These are phyloP conservation scores for Hypsizygus marmoreus DNA, from an alignment of 768 basidiomycete species.

Conservation along the genomic window DNA sequence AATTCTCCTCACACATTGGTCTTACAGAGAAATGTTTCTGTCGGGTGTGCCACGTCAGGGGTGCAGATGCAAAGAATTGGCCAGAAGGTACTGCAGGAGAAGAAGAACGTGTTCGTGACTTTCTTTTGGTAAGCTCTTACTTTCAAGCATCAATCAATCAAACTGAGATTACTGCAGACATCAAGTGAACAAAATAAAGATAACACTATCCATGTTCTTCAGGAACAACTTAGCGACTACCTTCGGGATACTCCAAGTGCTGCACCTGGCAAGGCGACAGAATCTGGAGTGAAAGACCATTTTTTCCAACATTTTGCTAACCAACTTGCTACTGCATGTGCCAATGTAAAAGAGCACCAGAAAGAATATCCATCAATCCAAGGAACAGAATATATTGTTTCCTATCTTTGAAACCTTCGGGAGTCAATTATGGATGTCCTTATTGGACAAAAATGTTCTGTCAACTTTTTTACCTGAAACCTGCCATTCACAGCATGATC, in stretches of 20 bases:
- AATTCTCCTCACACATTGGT: constrained; percentile 47
- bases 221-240: not conserved
- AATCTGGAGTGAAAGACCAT: constrained; percentile 4
- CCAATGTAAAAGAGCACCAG: not conserved
- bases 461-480: too few species aligned
- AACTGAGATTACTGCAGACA: too few species aligned
- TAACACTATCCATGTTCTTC: not conserved
- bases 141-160: too few species aligned
- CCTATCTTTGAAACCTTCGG: too few species aligned
- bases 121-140: not conserved
- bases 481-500: too few species aligned
- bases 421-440: too few species aligned
- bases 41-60: constrained; percentile 36
- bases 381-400: too few species aligned
- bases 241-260: not conserved
- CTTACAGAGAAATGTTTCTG: constrained; percentile 40
- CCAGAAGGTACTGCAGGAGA: constrained; percentile 13
- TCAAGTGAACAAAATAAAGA: too few species aligned
- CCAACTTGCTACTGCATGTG: not conserved
- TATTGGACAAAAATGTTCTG: too few species aligned
- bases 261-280: too few species aligned
- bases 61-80: constrained; percentile 13
- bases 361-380: too few species aligned
- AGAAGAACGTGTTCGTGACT: constrained; percentile 3
- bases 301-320: constrained; percentile 7